These are phyloP conservation scores for Saccharomycopsis babjevae DNA, from an alignment of 805 yeast genomes.

Conservation along the genomic window DNA sequence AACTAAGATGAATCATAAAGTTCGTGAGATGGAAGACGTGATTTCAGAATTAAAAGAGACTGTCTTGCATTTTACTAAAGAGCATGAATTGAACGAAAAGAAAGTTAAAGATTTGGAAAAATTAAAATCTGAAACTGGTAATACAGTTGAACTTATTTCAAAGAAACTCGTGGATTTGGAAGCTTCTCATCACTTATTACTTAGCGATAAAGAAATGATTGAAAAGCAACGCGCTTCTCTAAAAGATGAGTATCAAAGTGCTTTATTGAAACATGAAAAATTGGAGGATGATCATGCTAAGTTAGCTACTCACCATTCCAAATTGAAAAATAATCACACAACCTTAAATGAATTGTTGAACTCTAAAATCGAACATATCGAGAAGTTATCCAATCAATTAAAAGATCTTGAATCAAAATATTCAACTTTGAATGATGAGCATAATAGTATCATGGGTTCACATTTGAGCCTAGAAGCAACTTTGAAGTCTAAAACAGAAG, in stretches of 20 bases:
- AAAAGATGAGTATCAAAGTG: neutral
- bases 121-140: constrained; percentile 13
- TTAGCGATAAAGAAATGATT: constrained; percentile 1
- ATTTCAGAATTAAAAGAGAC: neutral
- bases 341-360: neutral
- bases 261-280: neutral
- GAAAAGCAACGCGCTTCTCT: constrained; percentile 8
- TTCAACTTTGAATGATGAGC: neutral
- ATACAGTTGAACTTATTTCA: constrained; percentile 10
- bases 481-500: constrained; percentile 1
- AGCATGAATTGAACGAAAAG: constrained; percentile 9
- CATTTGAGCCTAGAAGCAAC: neutral
- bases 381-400: neutral
- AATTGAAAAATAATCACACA: neutral
- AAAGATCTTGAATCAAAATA: neutral
- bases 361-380: neutral
- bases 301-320: neutral
- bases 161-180: constrained; percentile 15
- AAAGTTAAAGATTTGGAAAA: constrained; percentile 18
- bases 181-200: constrained; percentile 12
- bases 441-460: neutral
- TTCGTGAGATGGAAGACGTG: constrained; percentile 17
- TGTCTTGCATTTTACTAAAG: constrained; percentile 1
- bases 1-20: constrained; percentile 5
- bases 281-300: neutral